Evolutionary conservation across 257 asterid genomes (phyloP).

Genomic region (Jasminum sambac): DNA sequence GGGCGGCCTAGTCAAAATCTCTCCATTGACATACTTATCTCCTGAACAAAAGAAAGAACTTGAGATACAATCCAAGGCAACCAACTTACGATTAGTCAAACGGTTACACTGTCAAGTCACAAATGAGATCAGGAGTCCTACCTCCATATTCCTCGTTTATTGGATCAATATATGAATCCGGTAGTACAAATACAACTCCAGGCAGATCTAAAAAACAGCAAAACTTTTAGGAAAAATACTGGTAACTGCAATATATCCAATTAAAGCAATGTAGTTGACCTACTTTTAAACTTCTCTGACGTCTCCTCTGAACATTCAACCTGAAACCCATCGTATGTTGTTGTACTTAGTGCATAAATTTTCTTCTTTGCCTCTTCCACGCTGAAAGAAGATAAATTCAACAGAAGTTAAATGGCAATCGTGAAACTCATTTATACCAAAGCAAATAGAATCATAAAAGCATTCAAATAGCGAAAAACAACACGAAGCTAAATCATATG

Average conservation of each 20-base stretch:
- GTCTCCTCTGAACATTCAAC: conserved; percentile 78
- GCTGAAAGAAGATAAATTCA: conserved; percentile 40
- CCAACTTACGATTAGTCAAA: neutral
- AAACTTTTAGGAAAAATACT: conserved; percentile 21
- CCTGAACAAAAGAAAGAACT: conserved; percentile 45
- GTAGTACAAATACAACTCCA: conserved; percentile 81
- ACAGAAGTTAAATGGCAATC: neutral
- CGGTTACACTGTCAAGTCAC: conserved; percentile 13
- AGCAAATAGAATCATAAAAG: conserved; percentile 1
- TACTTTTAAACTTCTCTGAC: conserved; percentile 81
- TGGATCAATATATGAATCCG: conserved; percentile 96
- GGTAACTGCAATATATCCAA: conserved; percentile 16
- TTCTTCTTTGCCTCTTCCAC: conserved; percentile 95
- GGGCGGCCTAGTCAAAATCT: conserved; percentile 82
- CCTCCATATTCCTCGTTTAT: conserved; percentile 95
- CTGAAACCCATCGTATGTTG: conserved; percentile 88
- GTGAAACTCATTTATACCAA: neutral
- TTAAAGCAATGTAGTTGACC: conserved; percentile 17
- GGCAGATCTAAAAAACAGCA: conserved; percentile 50
- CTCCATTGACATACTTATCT: conserved; percentile 87
- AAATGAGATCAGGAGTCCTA: conserved; percentile 25
- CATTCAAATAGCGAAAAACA: neutral
- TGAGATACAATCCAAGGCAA: conserved; percentile 5
- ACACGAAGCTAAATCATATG: neutral
- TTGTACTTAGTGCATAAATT: conserved; percentile 86